phyloP scores from a whole-genome alignment of 371 early-diverging fungal species.

The Syncephalis plumigaleata region DNA sequence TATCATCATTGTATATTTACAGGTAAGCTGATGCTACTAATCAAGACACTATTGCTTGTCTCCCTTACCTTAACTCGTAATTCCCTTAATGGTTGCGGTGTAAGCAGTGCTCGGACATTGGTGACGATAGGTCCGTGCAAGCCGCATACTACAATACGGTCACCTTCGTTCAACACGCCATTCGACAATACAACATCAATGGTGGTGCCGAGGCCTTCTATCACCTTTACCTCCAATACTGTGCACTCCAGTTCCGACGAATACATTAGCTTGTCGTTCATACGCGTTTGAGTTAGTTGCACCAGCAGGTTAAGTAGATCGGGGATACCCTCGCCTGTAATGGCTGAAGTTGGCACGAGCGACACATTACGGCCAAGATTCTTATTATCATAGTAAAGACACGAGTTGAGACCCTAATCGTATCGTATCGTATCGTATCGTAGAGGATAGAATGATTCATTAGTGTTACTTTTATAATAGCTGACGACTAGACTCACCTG shows the following conservation, averaged over 20 bases:
- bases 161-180: slow-evolving; percentile 95
- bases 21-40: no score
- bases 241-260: slow-evolving; percentile 95
- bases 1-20: no score
- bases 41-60: no score
- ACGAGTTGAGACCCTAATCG: slow-evolving; percentile 79
- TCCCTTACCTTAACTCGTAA: slow-evolving; percentile 68
- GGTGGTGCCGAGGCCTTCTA: slow-evolving; percentile 98
- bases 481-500: slow-evolving; percentile 34
- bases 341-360: slow-evolving; percentile 97
- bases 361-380: slow-evolving; percentile 93
- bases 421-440: no score
- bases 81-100: slow-evolving; percentile 98
- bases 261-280: slow-evolving; percentile 94
- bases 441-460: background rate
- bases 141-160: slow-evolving; percentile 95
- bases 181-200: slow-evolving; percentile 98
- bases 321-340: slow-evolving; percentile 99
- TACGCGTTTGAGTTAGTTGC: slow-evolving; percentile 85
- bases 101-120: slow-evolving; percentile 84
- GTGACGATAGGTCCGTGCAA: slow-evolving; percentile 96
- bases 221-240: slow-evolving; percentile 99
- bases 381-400: slow-evolving; percentile 91
- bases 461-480: no score
- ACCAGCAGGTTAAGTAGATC: slow-evolving; percentile 92